Evolutionary conservation across 2,329 filamentous ascomycete genomes (phyloP), one percentile per base, ranked within the genome.

Genomic region (Cadophora sp.): DNA sequence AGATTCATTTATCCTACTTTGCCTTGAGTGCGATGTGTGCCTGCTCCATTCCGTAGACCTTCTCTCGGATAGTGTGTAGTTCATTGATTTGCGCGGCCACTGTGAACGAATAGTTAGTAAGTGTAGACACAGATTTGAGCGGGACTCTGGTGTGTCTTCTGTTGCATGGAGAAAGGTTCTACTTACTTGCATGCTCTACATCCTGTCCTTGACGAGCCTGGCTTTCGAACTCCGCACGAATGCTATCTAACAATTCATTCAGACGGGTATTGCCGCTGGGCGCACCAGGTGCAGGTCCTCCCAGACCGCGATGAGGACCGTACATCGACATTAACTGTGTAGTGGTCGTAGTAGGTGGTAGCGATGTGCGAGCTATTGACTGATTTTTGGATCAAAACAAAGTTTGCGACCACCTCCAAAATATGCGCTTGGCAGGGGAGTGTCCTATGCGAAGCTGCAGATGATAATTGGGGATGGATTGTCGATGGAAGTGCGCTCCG

Each of bases 111-210:
- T 3, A 22, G 37, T 55, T 19, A 62, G 65, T n/a, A 59, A 48
- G 11, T 43, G 65, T 31, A n/a, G 12, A 11, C 31, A 31, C 16
- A 37, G 34, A n/a, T 16, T 8, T 19, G 26, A 55, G n/a, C 4
- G 19, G 19, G 16, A 34, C 31, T 22, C 19, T 46, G 51, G 55
- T 40, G 40, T 43, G 27, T 63, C 50, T 9, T 37, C 22, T 19
- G 34, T 27, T 58, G 22, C 27, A 26, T 27, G 53, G 1, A 22
- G 48, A 5, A 46, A 6, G 14, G 24, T 29, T 16, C 24, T 19
- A 89, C 94, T 85, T 89, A 97, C 95, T 92, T 80, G 97, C 94
- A 79, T 95, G 92, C 79, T 99, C 95, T 79, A 94, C 97, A 75
- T 93, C 92, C 79, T 93, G 93, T 73, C 89, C 92, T 75, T 92